Percentiles rank a stretch among this genome's conserved stretches.
phyloP scores from a whole-genome alignment of 768 basidiomycete genomes.

The Grammothele lineata region DNA sequence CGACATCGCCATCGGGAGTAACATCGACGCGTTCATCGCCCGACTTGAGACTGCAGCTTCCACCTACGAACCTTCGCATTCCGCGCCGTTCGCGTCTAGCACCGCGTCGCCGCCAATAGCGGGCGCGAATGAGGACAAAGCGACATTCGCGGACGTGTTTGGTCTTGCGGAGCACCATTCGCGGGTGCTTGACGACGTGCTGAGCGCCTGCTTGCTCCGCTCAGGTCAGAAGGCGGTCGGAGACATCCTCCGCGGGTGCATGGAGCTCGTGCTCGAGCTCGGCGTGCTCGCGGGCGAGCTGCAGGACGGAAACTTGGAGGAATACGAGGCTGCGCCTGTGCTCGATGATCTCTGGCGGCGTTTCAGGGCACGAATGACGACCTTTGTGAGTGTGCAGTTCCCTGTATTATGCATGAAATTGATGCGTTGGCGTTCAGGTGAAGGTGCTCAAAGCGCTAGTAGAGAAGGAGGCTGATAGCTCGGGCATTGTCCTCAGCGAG shows the following conservation, averaged over 20 bases:
- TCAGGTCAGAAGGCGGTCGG: constrained; percentile 63
- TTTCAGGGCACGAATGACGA: constrained; percentile 52
- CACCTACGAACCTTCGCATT: neutral
- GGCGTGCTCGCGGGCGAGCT: constrained; percentile 62
- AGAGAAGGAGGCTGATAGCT: constrained; percentile 40
- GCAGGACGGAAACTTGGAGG: constrained; percentile 47
- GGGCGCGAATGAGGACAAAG: neutral
- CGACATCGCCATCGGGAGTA: constrained; percentile 76
- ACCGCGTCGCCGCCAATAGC: neutral
- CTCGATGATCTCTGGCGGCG: constrained; percentile 50
- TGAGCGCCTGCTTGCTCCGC: constrained; percentile 70
- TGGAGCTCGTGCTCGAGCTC: constrained; percentile 67
- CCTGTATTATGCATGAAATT: neutral
- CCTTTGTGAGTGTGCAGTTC: constrained; percentile 44
- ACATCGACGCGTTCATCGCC: constrained; percentile 65
- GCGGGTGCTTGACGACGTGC: constrained; percentile 63
- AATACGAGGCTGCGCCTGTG: constrained; percentile 57
- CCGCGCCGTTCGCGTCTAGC: neutral
- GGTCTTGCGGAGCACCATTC: constrained; percentile 67
- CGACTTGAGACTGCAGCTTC: constrained; percentile 10
- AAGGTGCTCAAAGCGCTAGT: constrained; percentile 50
- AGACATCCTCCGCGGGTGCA: constrained; percentile 55
- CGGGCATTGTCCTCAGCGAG: constrained; percentile 21
- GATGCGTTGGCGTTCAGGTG: constrained; percentile 34
- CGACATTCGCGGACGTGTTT: constrained; percentile 65